A percentile compares a stretch with the other conserved stretches of the same genome.
Evolutionary conservation across 768 basidiomycete genomes (phyloP).

Genomic region (Mycena venus): DNA sequence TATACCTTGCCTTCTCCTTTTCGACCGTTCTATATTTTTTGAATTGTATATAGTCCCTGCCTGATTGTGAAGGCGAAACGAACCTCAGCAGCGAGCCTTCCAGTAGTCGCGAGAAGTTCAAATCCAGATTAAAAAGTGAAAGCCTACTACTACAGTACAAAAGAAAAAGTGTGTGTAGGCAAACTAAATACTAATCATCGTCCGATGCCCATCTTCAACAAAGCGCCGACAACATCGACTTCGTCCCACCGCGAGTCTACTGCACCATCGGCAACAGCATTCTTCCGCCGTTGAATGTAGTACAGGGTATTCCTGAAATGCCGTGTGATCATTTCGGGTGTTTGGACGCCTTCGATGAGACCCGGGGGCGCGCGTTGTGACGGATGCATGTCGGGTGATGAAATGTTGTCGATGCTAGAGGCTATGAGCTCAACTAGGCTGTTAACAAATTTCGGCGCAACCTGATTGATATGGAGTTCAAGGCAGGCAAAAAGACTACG

Average conservation of each 20-base stretch:
- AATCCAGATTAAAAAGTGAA: slow-evolving; percentile 6
- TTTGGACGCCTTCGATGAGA: slow-evolving; percentile 91
- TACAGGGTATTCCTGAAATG: slow-evolving; percentile 94
- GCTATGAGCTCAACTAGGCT: slow-evolving; percentile 96
- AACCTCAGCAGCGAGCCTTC: no score
- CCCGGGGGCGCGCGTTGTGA: slow-evolving; percentile 90
- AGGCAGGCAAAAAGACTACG: neutral
- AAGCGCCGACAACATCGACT: slow-evolving; percentile 90
- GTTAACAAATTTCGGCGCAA: slow-evolving; percentile 96
- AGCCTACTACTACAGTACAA: neutral
- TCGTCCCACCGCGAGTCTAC: slow-evolving; percentile 81
- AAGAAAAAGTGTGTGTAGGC: neutral
- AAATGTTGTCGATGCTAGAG: slow-evolving; percentile 92
- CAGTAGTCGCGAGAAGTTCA: neutral
- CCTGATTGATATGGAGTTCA: slow-evolving; percentile 61
- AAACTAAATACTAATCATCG: slow-evolving; percentile 52
- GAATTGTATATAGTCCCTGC: neutral
- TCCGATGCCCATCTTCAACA: slow-evolving; percentile 89
- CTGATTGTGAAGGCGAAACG: neutral
- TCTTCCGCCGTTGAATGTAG: slow-evolving; percentile 87
- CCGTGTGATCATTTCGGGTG: slow-evolving; percentile 92
- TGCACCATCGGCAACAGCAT: slow-evolving; percentile 56
- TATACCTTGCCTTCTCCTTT: neutral
- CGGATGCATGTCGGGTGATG: slow-evolving; percentile 89
- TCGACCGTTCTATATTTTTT: neutral